A percentile compares a stretch with the other conserved stretches of the same genome.
Evolutionary conservation across 2,329 filamentous ascomycete species (phyloP).

Genomic region (Alternaria solani): DNA sequence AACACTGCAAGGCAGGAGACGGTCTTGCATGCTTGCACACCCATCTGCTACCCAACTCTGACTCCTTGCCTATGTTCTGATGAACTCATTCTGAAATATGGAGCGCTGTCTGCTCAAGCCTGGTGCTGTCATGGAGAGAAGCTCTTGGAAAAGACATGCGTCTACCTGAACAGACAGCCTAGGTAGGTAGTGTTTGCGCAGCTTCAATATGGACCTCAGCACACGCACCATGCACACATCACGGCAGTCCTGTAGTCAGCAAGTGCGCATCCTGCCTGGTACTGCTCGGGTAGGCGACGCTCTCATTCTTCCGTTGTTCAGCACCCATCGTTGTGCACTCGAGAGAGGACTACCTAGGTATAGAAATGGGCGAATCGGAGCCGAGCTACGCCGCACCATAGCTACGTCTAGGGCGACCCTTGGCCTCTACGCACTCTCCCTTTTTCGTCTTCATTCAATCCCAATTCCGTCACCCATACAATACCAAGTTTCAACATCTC

Average conservation of each 20-base stretch:
- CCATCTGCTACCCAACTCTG: not conserved
- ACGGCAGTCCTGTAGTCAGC: not conserved
- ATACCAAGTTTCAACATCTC: not conserved
- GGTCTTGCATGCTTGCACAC: not conserved
- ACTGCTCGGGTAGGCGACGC: too few species aligned
- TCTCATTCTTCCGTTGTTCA: not conserved
- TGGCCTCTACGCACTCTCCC: slow-evolving; percentile 56
- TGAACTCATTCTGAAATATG: not conserved
- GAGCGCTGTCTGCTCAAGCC: not conserved
- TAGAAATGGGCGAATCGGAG: slow-evolving; percentile 20
- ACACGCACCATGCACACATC: not conserved
- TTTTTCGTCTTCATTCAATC: not conserved
- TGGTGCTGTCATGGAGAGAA: not conserved
- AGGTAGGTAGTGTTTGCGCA: not conserved
- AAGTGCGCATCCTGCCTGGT: not conserved
- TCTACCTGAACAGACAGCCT: not conserved
- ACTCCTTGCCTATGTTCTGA: too few species aligned
- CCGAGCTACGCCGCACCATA: slow-evolving; percentile 15
- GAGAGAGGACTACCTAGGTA: not conserved
- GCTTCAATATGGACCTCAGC: not conserved
- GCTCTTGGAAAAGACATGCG: not conserved
- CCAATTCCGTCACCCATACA: not conserved
- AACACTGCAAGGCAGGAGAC: not conserved
- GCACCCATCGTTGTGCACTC: not conserved
- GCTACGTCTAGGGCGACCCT: not conserved